These are phyloP conservation scores for Debaryomyces sp. DNA, from an alignment of 1,139 yeast species.

Conservation along the genomic window DNA sequence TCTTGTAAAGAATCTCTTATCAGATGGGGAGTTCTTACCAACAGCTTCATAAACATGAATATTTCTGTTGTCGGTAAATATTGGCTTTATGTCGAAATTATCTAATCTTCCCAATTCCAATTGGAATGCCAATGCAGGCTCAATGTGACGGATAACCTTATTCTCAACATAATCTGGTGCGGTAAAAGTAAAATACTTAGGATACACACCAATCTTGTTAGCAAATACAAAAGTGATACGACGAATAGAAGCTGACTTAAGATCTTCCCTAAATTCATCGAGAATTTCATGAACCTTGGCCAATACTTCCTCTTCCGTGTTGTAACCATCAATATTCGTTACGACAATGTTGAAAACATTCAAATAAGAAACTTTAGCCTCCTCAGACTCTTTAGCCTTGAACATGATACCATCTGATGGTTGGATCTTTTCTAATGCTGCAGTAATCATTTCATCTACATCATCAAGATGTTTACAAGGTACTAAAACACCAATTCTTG, in stretches of 20 bases:
- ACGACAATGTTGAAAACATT: conserved; percentile 85
- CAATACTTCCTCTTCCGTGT: conserved; percentile 69
- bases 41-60: conserved; percentile 96
- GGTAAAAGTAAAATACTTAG: conserved; percentile 93
- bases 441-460: conserved; percentile 75
- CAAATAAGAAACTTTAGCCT: conserved; percentile 40
- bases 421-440: conserved; percentile 76
- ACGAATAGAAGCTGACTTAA: conserved; percentile 73
- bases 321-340: conserved; percentile 72
- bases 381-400: conserved; percentile 34
- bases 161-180: conserved; percentile 84
- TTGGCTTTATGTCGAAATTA: conserved; percentile 92
- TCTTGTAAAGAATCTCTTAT: conserved; percentile 93
- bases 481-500: conserved; percentile 85
- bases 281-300: conserved; percentile 64
- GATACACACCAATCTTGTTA: conserved; percentile 81
- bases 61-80: conserved; percentile 95
- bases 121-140: conserved; percentile 98
- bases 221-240: conserved; percentile 92
- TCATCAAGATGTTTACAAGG: conserved; percentile 87
- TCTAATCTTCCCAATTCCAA: conserved; percentile 92
- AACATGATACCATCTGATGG: conserved; percentile 41
- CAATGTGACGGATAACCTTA: conserved; percentile 93
- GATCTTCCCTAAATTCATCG: conserved; percentile 69
- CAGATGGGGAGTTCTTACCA: conserved; percentile 91